Conservation (phyloP, 129 eudicot genomes). For the Pseudognaphalium luteoalbum region DNA sequence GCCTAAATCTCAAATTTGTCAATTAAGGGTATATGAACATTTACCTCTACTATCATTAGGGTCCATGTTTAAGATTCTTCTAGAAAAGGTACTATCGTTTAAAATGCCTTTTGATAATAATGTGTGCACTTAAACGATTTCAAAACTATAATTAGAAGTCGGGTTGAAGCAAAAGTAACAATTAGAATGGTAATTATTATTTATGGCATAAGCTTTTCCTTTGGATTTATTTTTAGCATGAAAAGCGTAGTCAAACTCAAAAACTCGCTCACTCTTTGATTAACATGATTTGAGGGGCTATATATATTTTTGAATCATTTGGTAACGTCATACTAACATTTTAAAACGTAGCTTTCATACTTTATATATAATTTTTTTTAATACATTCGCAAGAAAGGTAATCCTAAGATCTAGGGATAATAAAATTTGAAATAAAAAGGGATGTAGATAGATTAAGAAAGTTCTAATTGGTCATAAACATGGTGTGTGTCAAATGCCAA, state of each 20-base stretch:
- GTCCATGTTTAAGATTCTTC: neutral
- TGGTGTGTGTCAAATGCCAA: conserved; percentile 31
- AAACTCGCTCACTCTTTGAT: neutral
- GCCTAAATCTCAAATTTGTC: neutral
- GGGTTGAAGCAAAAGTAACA: conserved; percentile 3
- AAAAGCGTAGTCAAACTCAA: neutral
- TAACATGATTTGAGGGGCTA: neutral
- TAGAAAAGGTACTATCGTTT: neutral
- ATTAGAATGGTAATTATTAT: conserved; percentile 3
- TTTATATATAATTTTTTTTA: neutral
- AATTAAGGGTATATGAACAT: too few relatives aligned
- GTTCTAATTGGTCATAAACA: conserved; percentile 36
- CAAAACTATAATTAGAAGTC: neutral
- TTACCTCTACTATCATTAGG: neutral
- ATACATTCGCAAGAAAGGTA: conserved; percentile 8
- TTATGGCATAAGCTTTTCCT: neutral
- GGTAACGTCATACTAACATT: too few relatives aligned
- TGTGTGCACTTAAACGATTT: neutral
- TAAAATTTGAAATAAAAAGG: conserved; percentile 26
- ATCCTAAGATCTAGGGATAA: conserved; percentile 16
- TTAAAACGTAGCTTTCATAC: neutral
- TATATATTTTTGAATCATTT: neutral
- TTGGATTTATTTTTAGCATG: neutral
- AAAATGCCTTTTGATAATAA: neutral
- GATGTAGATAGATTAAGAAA: conserved; percentile 31